These are phyloP conservation scores for Patellifolia procumbens DNA, from an alignment of 179 eudicot species.

Conservation along the genomic window DNA sequence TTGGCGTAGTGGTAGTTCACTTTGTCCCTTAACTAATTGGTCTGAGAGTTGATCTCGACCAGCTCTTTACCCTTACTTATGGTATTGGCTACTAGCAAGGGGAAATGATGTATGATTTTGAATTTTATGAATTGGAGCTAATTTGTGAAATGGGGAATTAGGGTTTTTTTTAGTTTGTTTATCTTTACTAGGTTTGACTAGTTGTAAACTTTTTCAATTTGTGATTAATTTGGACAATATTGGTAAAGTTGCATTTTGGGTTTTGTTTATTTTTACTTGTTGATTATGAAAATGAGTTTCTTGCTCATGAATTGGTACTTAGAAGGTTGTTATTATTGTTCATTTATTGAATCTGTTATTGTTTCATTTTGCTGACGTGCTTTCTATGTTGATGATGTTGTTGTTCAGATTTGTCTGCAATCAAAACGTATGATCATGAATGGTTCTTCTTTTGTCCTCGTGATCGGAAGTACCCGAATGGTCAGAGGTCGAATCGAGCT, in stretches of 20 bases:
- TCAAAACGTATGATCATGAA: conserved; percentile 65
- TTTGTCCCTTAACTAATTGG: too few relatives aligned
- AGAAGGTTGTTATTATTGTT: not conserved
- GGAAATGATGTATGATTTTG: not conserved
- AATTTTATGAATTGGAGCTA: conserved; percentile 19
- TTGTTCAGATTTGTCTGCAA: conserved; percentile 59
- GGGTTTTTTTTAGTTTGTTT: not conserved
- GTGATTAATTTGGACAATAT: not conserved
- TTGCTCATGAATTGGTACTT: not conserved
- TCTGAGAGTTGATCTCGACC: too few relatives aligned
- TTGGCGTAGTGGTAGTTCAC: too few relatives aligned
- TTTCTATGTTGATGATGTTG: conserved; percentile 15
- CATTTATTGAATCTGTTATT: not conserved
- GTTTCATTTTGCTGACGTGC: not conserved
- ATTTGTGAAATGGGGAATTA: conserved; percentile 20
- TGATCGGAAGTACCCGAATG: conserved; percentile 89
- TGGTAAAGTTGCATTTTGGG: not conserved
- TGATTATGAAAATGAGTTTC: not conserved
- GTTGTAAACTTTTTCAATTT: not conserved
- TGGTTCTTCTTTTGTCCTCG: conserved; percentile 97
- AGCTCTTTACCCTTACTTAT: too few relatives aligned
- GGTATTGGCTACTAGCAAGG: too few relatives aligned
- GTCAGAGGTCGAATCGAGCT: conserved; percentile 87
- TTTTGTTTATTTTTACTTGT: not conserved
- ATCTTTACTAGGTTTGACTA: conserved; percentile 9